A percentile compares a stretch with the other conserved stretches of the same genome.
These are phyloP conservation scores for Ophiobolus disseminans DNA, from an alignment of 2,329 filamentous ascomycete species.

Conservation along the genomic window DNA sequence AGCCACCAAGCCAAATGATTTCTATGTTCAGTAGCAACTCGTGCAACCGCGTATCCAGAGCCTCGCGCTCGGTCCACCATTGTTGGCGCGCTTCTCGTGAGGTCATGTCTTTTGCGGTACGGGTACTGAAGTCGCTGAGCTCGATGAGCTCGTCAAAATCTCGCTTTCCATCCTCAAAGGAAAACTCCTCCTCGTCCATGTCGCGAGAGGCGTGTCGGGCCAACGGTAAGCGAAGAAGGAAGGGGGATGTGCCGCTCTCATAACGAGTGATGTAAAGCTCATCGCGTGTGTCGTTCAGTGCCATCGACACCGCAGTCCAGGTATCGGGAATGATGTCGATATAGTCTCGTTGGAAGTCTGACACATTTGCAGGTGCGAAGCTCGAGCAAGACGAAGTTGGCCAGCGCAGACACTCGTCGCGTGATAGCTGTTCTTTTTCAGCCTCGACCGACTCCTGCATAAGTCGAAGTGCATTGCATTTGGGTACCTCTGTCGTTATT, in stretches of 20 bases:
- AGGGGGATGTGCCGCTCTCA: constrained; percentile 75
- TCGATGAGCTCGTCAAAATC: constrained; percentile 85
- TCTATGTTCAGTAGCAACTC: constrained; percentile 86
- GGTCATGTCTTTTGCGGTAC: constrained; percentile 73
- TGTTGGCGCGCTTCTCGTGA: constrained; percentile 76
- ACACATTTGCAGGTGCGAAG: constrained; percentile 48
- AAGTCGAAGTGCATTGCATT: constrained; percentile 71
- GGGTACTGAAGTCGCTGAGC: constrained; percentile 82
- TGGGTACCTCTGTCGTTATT: constrained; percentile 66
- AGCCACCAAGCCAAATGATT: constrained; percentile 92
- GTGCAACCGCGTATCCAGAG: constrained; percentile 76
- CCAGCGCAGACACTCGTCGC: constrained; percentile 51
- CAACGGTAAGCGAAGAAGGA: constrained; percentile 85
- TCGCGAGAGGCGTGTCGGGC: constrained; percentile 82
- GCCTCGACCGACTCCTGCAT: constrained; percentile 64
- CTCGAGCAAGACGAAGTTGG: constrained; percentile 43
- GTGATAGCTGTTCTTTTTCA: constrained; percentile 54
- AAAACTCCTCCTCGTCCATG: constrained; percentile 80
- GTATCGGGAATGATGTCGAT: constrained; percentile 81
- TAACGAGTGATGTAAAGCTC: constrained; percentile 92
- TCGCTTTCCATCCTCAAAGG: constrained; percentile 77
- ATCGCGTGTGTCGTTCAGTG: constrained; percentile 78
- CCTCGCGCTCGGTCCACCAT: constrained; percentile 90
- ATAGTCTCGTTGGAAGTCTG: constrained; percentile 76
- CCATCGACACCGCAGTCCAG: constrained; percentile 88